A percentile compares a stretch with the other conserved stretches of the same genome.
Conservation (phyloP, 2,329 filamentous ascomycete genomes). For the Botrytis pseudocinerea region DNA sequence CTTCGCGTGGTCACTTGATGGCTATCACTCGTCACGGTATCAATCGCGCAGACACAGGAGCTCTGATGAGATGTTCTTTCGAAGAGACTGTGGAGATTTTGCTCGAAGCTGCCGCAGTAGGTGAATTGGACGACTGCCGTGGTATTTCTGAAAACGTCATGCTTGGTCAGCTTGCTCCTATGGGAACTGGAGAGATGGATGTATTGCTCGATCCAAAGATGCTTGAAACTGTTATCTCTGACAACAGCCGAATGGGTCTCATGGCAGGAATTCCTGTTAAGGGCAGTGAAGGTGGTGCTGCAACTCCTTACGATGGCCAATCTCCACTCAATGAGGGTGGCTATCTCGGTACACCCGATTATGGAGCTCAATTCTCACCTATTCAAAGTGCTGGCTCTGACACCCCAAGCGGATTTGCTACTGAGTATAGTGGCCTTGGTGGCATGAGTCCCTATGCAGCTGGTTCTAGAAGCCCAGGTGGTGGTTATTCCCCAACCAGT, state of each 20-base stretch:
- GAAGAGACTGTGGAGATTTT: constrained; percentile 99
- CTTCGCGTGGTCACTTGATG: constrained; percentile 87
- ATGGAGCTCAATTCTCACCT: constrained; percentile 69
- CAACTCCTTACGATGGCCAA: constrained; percentile 90
- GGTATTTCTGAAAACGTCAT: constrained; percentile 99
- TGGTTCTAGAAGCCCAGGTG: constrained; percentile 57
- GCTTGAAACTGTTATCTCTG: constrained; percentile 91
- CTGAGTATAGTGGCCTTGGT: constrained; percentile 56
- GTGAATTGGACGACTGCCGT: constrained; percentile 95
- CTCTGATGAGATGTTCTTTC: constrained; percentile 98
- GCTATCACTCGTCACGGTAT: constrained; percentile 98
- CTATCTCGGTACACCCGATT: constrained; percentile 60
- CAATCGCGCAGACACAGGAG: constrained; percentile 96
- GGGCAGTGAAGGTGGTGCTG: constrained; percentile 76
- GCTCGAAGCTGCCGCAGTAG: constrained; percentile 89
- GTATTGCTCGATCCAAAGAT: constrained; percentile 91
- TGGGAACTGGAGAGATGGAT: constrained; percentile 96
- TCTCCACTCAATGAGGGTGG: constrained; percentile 76
- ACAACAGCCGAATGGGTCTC: constrained; percentile 82
- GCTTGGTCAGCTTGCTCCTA: constrained; percentile 93
- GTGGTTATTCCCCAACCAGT: constrained; percentile 70
- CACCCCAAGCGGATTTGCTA: constrained; percentile 62
- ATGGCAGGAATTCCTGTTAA: constrained; percentile 79
- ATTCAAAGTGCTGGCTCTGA: constrained; percentile 76
- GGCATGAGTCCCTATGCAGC: constrained; percentile 66